Evolutionary conservation across 2,329 filamentous ascomycete genomes (phyloP), one percentile per base, ranked within the genome.

Genomic region (Colletotrichum navitas): DNA sequence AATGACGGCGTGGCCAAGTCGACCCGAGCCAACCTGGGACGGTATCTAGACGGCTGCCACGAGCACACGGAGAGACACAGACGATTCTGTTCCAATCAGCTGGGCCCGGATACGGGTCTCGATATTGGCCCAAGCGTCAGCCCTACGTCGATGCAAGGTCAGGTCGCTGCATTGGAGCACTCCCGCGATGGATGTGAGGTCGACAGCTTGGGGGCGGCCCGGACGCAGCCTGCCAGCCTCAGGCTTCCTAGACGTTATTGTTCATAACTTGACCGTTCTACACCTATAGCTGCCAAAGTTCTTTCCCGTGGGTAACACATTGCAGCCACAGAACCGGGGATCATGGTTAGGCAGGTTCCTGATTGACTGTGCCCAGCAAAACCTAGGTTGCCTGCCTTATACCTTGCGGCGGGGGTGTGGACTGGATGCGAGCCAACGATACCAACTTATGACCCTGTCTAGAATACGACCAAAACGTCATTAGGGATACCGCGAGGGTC

Each of bases 231-330:
- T n/a, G n/a, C n/a, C n/a, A n/a, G n/a, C 43, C 52, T 18, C 16
- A 16, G 36, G 12, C 29, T 18, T 14, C 47, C 67, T 32, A 14
- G 52, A 36, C 3, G 21, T 24, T 63, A 24, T 47, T 39, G 24
- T 55, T 63, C 39, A n/a, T 45, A 68, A 36, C 32, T 45, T 24
- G 47, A 29, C 64, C 43, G 52, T 39, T 36, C 26, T 49, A 51
- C 21, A 11, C 34, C 24, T 60, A 34, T 64, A 64, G 47, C n/a
- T 63, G 18, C 69, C 60, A 69, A 68, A 69, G 69, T 69, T 34
- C 69, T 68, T 69, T 54, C 69, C 64, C 47, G 16, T 41, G 39
- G 26, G 47, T 16, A 41, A 34, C 52, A 39, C 12, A 29, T n/a
- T 14, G 34, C n/a, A 55, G 59, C 26, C 49, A 41, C 54, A 55